Evolutionary conservation across 371 early-diverging fungal species (phyloP), one percentile per base, ranked within the genome.

Genomic region (Circinella minor): DNA sequence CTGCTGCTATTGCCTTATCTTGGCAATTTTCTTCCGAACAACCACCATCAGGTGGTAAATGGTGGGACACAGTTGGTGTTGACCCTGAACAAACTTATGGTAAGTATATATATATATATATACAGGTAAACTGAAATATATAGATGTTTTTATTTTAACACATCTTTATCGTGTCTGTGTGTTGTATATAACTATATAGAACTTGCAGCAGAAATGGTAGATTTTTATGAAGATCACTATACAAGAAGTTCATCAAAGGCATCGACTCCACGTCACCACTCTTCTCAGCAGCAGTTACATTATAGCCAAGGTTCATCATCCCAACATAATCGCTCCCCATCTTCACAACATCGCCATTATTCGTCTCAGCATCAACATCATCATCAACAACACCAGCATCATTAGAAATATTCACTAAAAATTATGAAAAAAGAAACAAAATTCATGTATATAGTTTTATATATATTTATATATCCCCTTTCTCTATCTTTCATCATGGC

Each of bases 121-220:
- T 43, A 43, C 11, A 9, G 3, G 43, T 43, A 27, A 27, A 27
- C 27, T 27, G 27, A 27, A 27, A 2, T 27, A 27, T 27, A 27
- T 27, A 27, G 0, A 27, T 27, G 27, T 27, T 27, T 27, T 27
- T 27, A 27, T 43, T 11, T 1, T 43, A 11, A 11, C 11, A 43
- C 11, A 9, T 3, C 11, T 43, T 43, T 43, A 1, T 43, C 3
- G 11, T 11, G 6, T 43, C 6, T 43, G 3, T 11, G 11, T 6
- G 43, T 9, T 43, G 6, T 6, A 34, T 62, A 66, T 47, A n/a
- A 17, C 18, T 55, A 15, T 55, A 43, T 61, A 79, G 79, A 79
- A 59, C 55, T 79, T 34, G 77, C 79, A n/a, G 77, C 71, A 5
- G 77, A 79, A 46, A 77, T 79, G 79, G n/a, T 79, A 6, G 79